phyloP scores from a whole-genome alignment of 176 grass and related monocot species.

The Zoysia pacifica region DNA sequence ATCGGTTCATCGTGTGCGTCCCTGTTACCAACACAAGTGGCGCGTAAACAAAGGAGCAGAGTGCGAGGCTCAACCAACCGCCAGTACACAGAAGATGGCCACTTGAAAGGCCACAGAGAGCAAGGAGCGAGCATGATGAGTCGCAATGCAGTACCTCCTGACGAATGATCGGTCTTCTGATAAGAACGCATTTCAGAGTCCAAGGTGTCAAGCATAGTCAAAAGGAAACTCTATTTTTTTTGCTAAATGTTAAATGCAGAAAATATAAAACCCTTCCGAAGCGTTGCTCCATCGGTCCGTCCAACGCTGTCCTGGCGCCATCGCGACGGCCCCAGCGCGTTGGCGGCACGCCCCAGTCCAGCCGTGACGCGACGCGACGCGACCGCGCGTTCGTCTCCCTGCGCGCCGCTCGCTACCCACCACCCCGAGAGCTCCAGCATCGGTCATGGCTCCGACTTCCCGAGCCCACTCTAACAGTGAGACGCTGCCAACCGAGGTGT shows the following conservation, averaged over 20 bases:
- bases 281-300: not conserved
- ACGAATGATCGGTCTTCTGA: not conserved
- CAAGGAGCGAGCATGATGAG: not conserved
- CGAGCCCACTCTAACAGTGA: too few species aligned
- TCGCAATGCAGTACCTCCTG: not conserved
- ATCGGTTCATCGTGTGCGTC: not conserved
- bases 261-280: not conserved
- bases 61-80: not conserved
- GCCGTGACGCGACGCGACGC: not conserved
- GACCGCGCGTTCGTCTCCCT: not conserved
- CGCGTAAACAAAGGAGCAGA: not conserved
- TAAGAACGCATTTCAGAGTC: not conserved
- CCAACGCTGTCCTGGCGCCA: not conserved
- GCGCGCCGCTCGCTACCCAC: not conserved
- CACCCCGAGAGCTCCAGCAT: not conserved
- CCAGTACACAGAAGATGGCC: constrained; percentile 1
- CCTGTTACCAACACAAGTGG: not conserved
- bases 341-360: not conserved
- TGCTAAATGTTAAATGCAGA: not conserved
- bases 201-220: not conserved
- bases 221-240: not conserved
- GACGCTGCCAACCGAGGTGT: constrained; percentile 30
- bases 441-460: not conserved
- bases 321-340: not conserved
- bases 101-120: not conserved